A percentile compares a stretch with the other conserved stretches of the same genome.
phyloP scores from a whole-genome alignment of 2,329 filamentous ascomycete species.

The Malbranchea zuffiana region DNA sequence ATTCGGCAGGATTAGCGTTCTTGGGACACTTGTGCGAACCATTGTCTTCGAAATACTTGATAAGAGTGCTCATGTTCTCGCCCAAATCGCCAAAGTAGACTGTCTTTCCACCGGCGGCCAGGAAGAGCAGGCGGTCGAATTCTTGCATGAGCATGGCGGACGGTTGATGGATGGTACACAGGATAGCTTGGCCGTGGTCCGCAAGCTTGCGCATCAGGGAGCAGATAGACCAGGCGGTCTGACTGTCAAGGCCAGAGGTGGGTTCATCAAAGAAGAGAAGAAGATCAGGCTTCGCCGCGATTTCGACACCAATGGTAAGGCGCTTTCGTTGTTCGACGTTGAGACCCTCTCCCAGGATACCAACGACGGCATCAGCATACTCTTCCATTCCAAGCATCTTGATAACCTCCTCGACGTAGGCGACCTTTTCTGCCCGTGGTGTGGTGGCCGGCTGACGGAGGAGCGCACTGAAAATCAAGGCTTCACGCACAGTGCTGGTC shows the following conservation, averaged over 20 bases:
- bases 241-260: conserved; percentile 83
- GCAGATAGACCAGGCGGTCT: conserved; percentile 87
- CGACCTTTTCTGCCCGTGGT: conserved; percentile 63
- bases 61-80: conserved; percentile 45
- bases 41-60: conserved; percentile 54
- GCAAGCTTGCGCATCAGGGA: conserved; percentile 81
- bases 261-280: conserved; percentile 91
- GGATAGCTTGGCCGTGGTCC: conserved; percentile 77
- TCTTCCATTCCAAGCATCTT: conserved; percentile 82
- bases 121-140: conserved; percentile 56
- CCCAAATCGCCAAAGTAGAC: conserved; percentile 62
- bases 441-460: conserved; percentile 71
- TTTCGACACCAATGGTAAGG: conserved; percentile 85
- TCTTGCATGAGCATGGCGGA: conserved; percentile 89
- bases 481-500: conserved; percentile 79
- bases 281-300: conserved; percentile 81
- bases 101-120: conserved; percentile 54
- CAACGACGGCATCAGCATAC: conserved; percentile 82
- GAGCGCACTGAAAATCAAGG: conserved; percentile 72
- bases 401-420: conserved; percentile 84
- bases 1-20: conserved; percentile 64
- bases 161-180: conserved; percentile 96
- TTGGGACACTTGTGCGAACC: conserved; percentile 52
- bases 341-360: conserved; percentile 68
- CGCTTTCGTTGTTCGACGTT: conserved; percentile 58